A percentile compares a stretch with the other conserved stretches of the same genome.
Conservation (phyloP, 1,284 basidiomycete genomes). For the Apiotrichum sp. region DNA sequence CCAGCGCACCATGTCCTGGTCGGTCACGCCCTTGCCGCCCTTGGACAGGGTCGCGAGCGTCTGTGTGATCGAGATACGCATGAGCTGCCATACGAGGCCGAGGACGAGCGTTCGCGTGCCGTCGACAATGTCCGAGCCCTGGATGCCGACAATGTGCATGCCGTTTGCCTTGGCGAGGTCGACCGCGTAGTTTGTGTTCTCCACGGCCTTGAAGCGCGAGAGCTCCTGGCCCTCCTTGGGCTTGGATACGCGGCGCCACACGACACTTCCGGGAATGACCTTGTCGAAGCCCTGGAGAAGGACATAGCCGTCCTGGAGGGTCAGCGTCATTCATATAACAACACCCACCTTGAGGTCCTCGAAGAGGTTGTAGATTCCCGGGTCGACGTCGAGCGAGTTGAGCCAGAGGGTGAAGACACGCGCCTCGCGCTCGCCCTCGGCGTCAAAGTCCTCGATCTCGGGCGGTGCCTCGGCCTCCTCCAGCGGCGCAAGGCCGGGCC, state of each 20-base stretch:
- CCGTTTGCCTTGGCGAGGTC: slow-evolving; percentile 87
- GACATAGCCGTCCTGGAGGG: slow-evolving; percentile 63
- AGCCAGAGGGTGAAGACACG: slow-evolving; percentile 97
- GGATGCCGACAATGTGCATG: slow-evolving; percentile 95
- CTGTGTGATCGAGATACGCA: slow-evolving; percentile 83
- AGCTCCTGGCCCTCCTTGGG: slow-evolving; percentile 80
- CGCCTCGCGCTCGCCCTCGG: slow-evolving; percentile 95
- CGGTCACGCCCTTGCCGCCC: slow-evolving; percentile 71
- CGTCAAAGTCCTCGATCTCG: slow-evolving; percentile 93
- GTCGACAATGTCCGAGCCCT: slow-evolving; percentile 95
- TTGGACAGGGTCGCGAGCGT: slow-evolving; percentile 75
- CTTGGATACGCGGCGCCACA: slow-evolving; percentile 90
- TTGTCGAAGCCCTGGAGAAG: slow-evolving; percentile 97
- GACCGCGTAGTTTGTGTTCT: slow-evolving; percentile 95
- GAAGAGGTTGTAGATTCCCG: slow-evolving; percentile 92
- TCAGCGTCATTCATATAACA: slow-evolving; percentile 1
- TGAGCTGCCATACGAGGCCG: slow-evolving; percentile 95
- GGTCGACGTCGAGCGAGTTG: slow-evolving; percentile 93
- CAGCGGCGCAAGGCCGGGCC: slow-evolving; percentile 85
- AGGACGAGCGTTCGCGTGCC: slow-evolving; percentile 84
- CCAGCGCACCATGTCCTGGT: slow-evolving; percentile 93
- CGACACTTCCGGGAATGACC: slow-evolving; percentile 81
- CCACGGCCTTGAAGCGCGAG: slow-evolving; percentile 92
- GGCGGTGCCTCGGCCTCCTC: slow-evolving; percentile 72
- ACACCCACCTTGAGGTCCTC: slow-evolving; percentile 72